phyloP scores from a whole-genome alignment of 2,329 filamentous ascomycete species.

The Aciculosporium take region DNA sequence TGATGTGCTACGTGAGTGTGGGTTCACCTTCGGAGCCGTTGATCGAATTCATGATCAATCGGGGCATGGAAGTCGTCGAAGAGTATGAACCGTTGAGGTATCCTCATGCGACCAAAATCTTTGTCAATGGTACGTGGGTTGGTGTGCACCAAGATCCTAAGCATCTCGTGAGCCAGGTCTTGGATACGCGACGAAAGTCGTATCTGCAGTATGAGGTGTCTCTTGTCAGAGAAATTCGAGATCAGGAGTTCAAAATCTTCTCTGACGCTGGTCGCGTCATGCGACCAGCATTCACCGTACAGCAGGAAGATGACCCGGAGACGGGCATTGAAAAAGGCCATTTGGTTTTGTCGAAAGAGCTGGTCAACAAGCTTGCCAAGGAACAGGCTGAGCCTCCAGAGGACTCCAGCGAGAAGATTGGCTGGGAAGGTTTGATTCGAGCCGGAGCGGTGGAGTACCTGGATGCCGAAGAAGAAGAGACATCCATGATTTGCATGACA shows the following conservation, averaged over 20 bases:
- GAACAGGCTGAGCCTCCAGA: slow-evolving; percentile 52
- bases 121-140: slow-evolving; percentile 96
- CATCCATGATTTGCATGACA: slow-evolving; percentile 98
- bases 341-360: slow-evolving; percentile 72
- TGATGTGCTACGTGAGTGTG: slow-evolving; percentile 98
- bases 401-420: slow-evolving; percentile 51
- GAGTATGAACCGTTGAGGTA: slow-evolving; percentile 80
- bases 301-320: slow-evolving; percentile 68
- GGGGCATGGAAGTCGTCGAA: slow-evolving; percentile 92
- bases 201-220: slow-evolving; percentile 87
- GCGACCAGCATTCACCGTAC: slow-evolving; percentile 83
- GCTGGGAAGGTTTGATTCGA: slow-evolving; percentile 76
- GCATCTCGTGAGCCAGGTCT: slow-evolving; percentile 66
- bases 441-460: slow-evolving; percentile 87
- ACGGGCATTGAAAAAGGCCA: slow-evolving; percentile 45
- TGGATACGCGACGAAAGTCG: slow-evolving; percentile 63
- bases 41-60: slow-evolving; percentile 86
- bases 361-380: slow-evolving; percentile 59
- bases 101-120: slow-evolving; percentile 91
- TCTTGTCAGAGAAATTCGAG: slow-evolving; percentile 87
- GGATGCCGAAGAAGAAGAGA: slow-evolving; percentile 96
- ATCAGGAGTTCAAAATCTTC: slow-evolving; percentile 96
- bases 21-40: slow-evolving; percentile 84
- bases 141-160: slow-evolving; percentile 85
- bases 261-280: slow-evolving; percentile 93